These are phyloP conservation scores for Fusarium camptoceras DNA, from an alignment of 2,329 filamentous ascomycete species.

Conservation along the genomic window DNA sequence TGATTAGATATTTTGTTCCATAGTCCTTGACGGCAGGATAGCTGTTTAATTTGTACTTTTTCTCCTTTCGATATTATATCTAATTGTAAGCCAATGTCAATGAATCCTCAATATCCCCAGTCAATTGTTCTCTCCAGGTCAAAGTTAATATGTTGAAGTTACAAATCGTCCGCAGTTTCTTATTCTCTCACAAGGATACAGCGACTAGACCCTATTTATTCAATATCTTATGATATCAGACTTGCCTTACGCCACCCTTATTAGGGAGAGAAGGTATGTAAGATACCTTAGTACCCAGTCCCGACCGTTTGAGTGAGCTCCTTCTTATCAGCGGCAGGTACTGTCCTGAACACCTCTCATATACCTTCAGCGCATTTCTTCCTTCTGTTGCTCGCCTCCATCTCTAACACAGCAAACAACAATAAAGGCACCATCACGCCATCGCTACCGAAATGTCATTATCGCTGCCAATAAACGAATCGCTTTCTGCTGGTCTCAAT, in stretches of 20 bases:
- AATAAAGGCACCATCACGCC: not conserved
- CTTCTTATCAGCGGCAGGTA: not conserved
- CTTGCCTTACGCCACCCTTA: not conserved
- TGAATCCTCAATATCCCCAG: not conserved
- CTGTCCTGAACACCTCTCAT: not conserved
- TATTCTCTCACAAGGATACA: not conserved
- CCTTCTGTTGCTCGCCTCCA: not conserved
- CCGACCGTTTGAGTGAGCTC: not conserved
- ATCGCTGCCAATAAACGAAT: not conserved
- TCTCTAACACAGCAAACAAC: not conserved
- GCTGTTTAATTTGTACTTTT: not conserved
- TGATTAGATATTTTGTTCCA: conserved; percentile 53
- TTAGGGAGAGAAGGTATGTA: not conserved
- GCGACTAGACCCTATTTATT: not conserved
- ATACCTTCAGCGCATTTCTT: not conserved
- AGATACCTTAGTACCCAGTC: too few relatives aligned
- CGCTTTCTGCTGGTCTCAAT: not conserved
- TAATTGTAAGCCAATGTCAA: not conserved
- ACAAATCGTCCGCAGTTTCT: not conserved
- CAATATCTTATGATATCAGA: not conserved
- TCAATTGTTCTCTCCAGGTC: not conserved
- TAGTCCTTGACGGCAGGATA: not conserved
- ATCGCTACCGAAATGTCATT: not conserved
- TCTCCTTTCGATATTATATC: not conserved
- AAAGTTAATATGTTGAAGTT: not conserved